Percentiles rank a stretch among this genome's conserved stretches.
Evolutionary conservation across 495 filamentous ascomycete genomes (phyloP).

Genomic region (Penicillium diatomitis): DNA sequence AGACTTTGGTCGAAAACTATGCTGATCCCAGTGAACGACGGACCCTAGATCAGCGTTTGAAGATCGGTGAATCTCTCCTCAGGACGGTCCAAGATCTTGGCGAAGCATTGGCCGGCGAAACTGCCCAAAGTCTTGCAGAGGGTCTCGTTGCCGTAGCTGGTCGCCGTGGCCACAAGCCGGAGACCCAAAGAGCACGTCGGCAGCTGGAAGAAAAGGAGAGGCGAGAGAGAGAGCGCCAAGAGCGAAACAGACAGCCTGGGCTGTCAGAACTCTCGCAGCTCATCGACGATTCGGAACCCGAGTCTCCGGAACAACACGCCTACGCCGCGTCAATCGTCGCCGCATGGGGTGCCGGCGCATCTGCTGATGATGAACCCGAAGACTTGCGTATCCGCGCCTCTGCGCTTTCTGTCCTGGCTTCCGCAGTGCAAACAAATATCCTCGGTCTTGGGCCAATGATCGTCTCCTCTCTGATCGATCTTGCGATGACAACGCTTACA

Average conservation of each 20-base stretch:
- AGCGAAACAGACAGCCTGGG: slow-evolving; percentile 22
- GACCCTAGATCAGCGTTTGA: slow-evolving; percentile 56
- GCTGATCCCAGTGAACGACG: slow-evolving; percentile 51
- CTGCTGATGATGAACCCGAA: slow-evolving; percentile 45
- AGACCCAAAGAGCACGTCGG: slow-evolving; percentile 45
- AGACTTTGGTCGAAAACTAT: slow-evolving; percentile 61
- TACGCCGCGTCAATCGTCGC: slow-evolving; percentile 55
- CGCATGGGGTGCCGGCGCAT: slow-evolving; percentile 63
- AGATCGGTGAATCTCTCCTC: slow-evolving; percentile 64
- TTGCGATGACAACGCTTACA: slow-evolving; percentile 55
- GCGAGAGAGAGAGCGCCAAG: slow-evolving; percentile 32
- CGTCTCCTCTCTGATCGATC: slow-evolving; percentile 52
- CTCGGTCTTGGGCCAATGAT: slow-evolving; percentile 46
- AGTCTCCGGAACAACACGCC: slow-evolving; percentile 41
- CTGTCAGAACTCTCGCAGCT: slow-evolving; percentile 23
- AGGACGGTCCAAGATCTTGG: slow-evolving; percentile 60
- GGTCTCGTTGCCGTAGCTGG: slow-evolving; percentile 59
- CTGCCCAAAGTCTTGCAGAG: slow-evolving; percentile 46
- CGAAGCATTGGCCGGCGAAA: slow-evolving; percentile 49
- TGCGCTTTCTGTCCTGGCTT: slow-evolving; percentile 63
- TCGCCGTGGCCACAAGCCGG: slow-evolving; percentile 46
- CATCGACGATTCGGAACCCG: slow-evolving; percentile 38
- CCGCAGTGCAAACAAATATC: slow-evolving; percentile 57
- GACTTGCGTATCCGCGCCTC: slow-evolving; percentile 72
- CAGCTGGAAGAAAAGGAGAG: slow-evolving; percentile 39